Base-by-base conservation (phyloP, 805 yeast species). In the Osmozyma mogii region DNA sequence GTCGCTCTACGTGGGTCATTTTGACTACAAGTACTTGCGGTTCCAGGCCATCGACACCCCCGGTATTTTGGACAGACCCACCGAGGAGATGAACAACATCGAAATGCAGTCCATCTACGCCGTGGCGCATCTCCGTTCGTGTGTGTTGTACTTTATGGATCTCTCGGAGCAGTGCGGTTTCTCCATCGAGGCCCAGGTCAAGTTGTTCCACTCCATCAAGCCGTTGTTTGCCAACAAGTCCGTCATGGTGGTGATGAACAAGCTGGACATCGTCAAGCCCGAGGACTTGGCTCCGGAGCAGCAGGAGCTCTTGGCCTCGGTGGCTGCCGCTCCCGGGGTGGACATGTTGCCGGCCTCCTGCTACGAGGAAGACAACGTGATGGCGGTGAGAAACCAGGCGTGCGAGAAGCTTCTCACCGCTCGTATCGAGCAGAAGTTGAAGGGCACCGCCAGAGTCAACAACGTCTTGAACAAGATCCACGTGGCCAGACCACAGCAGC, bases 41-140 rank as follows among this genome's bases (percentile, higher is more conserved):
- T 92, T 92, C 69, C 99, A 92, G 68, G 98, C 97, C 33, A 92
- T 92, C 53, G 99, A 92, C 62, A 92, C 98, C 22, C 98, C 99
- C 19, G 99, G 99, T 68, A 88, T 92, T 50, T 70, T 92, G 56
- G 99, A 92, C 62, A 78, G 97, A 59, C 98, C 98, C 37, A 87
- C 96, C 25, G 99, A 92, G 61, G 98, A 92, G 57, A 92, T 92
- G 99, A 92, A 92, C 70, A 92, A 92, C 63, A 92, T 92, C 59
- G 99, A 92, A 68, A 92, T 92, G 98, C 99, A 92, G 68, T 83
- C 95, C 29, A 92, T 92, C 52, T 92, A 92, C 52, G 98, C 98
- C 38, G 87, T 92, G 69, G 98, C 98, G 19, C 98, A 92, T 62
- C 75, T 92, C 59, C 77, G 97, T 56, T 88, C 97, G 17, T 84